These are phyloP conservation scores for Platanthera zijinensis DNA, from an alignment of 106 monocot genomes.

Conservation along the genomic window DNA sequence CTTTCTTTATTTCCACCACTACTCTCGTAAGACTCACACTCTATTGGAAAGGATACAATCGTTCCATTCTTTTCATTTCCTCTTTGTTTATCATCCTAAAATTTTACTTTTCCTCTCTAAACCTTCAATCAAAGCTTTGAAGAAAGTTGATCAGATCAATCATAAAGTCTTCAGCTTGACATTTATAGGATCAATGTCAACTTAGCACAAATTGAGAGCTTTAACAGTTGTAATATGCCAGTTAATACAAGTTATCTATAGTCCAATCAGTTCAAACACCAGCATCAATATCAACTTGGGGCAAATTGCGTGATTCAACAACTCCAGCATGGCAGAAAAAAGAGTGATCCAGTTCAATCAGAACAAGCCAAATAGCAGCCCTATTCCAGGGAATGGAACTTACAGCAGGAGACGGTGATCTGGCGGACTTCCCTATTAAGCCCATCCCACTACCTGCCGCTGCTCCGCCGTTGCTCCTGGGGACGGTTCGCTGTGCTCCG, in stretches of 20 bases:
- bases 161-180: not conserved
- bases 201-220: not conserved
- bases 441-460: not conserved
- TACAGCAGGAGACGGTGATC: constrained; percentile 63
- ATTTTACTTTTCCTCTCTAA: too few relatives aligned
- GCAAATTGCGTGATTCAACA: not conserved
- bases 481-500: not conserved
- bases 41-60: too few relatives aligned
- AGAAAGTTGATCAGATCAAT: not conserved
- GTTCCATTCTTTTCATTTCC: too few relatives aligned
- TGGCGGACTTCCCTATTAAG: constrained; percentile 20
- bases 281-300: not conserved
- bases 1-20: too few relatives aligned
- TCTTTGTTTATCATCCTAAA: too few relatives aligned
- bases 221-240: not conserved
- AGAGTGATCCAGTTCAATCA: not conserved
- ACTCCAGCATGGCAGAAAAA: not conserved
- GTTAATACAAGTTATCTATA: not conserved
- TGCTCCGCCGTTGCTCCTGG: constrained; percentile 15
- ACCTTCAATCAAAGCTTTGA: not conserved
- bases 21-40: too few relatives aligned
- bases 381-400: constrained; percentile 4
- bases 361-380: not conserved
- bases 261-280: not conserved
- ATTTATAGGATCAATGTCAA: not conserved